Conservation (phyloP, 2,329 filamentous ascomycete species). For the Stemphylium lycopersici region DNA sequence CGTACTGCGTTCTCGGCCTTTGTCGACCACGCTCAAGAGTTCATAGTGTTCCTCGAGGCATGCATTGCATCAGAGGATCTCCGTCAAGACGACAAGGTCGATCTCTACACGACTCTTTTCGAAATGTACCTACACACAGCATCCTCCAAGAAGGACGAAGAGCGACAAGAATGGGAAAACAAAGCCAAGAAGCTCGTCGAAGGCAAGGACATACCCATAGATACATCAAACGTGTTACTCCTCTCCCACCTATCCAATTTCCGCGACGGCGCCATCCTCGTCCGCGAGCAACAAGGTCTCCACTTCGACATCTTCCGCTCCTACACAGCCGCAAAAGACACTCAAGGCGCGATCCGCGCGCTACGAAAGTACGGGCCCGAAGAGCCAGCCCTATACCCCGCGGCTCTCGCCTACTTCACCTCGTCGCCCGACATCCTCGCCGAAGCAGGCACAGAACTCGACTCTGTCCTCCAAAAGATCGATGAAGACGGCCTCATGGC, state of each 20-base stretch:
- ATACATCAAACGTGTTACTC: slow-evolving; percentile 91
- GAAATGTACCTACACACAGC: slow-evolving; percentile 98
- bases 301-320: slow-evolving; percentile 96
- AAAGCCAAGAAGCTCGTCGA: slow-evolving; percentile 92
- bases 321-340: slow-evolving; percentile 91
- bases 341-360: slow-evolving; percentile 85
- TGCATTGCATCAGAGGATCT: slow-evolving; percentile 75
- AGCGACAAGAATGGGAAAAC: slow-evolving; percentile 82
- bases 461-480: slow-evolving; percentile 80
- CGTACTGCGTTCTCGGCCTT: slow-evolving; percentile 94
- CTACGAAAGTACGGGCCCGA: slow-evolving; percentile 89
- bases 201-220: slow-evolving; percentile 78
- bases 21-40: slow-evolving; percentile 90
- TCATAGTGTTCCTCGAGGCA: slow-evolving; percentile 90
- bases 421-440: slow-evolving; percentile 80
- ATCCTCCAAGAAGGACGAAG: slow-evolving; percentile 70
- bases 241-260: slow-evolving; percentile 93
- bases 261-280: slow-evolving; percentile 85
- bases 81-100: slow-evolving; percentile 76
- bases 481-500: slow-evolving; percentile 92
- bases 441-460: slow-evolving; percentile 85
- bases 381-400: slow-evolving; percentile 90
- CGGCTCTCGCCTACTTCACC: slow-evolving; percentile 91
- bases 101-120: slow-evolving; percentile 93
- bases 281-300: slow-evolving; percentile 91